Percentiles rank a stretch among this genome's conserved stretches.
These are phyloP conservation scores for Mycotypha africana DNA, from an alignment of 371 early-diverging fungal species.

Conservation along the genomic window DNA sequence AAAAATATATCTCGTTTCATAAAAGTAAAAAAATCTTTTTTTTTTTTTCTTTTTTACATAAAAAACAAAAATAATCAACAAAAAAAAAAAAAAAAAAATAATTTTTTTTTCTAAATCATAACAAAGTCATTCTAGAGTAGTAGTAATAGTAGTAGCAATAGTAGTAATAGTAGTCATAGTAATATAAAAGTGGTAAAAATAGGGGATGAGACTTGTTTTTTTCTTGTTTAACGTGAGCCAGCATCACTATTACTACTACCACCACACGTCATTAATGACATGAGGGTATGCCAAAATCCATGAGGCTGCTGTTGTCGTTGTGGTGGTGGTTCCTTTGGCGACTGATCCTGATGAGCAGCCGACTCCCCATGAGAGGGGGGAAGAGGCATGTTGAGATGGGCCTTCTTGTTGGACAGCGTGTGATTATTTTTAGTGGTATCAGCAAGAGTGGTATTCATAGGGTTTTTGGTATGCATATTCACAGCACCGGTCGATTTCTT, in stretches of 20 bases:
- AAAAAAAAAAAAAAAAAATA: too few species aligned
- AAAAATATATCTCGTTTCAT: too few species aligned
- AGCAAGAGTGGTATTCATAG: background rate
- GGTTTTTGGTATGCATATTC: slow-evolving; percentile 2
- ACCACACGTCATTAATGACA: slow-evolving; percentile 24
- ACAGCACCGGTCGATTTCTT: too few species aligned
- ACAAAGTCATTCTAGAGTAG: background rate
- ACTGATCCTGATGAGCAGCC: too few species aligned
- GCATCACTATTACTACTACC: background rate
- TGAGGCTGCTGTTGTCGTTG: slow-evolving; percentile 14
- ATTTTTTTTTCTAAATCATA: slow-evolving; percentile 5
- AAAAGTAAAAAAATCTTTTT: too few species aligned
- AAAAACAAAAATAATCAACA: too few species aligned
- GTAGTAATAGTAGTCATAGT: slow-evolving; percentile 11
- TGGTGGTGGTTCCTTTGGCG: too few species aligned
- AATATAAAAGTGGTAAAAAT: too few species aligned
- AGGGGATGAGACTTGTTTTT: too few species aligned
- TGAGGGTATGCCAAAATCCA: slow-evolving; percentile 20
- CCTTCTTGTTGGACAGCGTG: slow-evolving; percentile 1
- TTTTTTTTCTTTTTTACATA: too few species aligned
- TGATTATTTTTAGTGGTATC: background rate
- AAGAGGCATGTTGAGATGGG: slow-evolving; percentile 15
- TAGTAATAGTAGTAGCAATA: slow-evolving; percentile 17
- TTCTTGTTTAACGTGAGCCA: slow-evolving; percentile 30
- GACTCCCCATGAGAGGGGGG: slow-evolving; percentile 10